Evolutionary conservation across 352 stramenopile genomes (phyloP).

Genomic region (Globisporangium uncinulatum): DNA sequence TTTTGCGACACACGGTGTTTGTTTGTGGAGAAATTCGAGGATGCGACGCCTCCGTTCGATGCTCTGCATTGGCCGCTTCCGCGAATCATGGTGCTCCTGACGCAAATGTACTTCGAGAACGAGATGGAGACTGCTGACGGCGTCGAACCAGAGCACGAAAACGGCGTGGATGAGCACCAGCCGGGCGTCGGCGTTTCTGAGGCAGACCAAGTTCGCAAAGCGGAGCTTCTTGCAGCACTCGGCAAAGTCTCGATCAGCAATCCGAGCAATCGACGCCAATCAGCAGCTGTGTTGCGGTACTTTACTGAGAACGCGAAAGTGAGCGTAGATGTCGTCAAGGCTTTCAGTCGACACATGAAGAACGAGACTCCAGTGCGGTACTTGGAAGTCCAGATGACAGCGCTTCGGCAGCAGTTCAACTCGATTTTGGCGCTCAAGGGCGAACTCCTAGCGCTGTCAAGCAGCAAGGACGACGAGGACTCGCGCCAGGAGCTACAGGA

Average conservation of each 20-base stretch:
- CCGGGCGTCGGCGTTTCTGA: slow-evolving; percentile 1
- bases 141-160: slow-evolving; percentile 38
- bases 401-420: slow-evolving; percentile 64
- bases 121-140: slow-evolving; percentile 37
- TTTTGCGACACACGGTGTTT: slow-evolving; percentile 79
- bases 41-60: slow-evolving; percentile 48
- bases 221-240: slow-evolving; percentile 65
- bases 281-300: slow-evolving; percentile 60
- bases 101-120: slow-evolving; percentile 81
- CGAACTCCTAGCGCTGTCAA: slow-evolving; percentile 24
- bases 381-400: slow-evolving; percentile 86
- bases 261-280: slow-evolving; percentile 76
- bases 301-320: slow-evolving; percentile 48
- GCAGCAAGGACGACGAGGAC: slow-evolving; percentile 27
- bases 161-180: slow-evolving; percentile 21
- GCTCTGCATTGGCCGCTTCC: slow-evolving; percentile 61
- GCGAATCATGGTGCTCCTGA: slow-evolving; percentile 60
- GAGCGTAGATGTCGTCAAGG: slow-evolving; percentile 66
- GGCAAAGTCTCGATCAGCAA: slow-evolving; percentile 73
- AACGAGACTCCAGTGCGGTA: slow-evolving; percentile 69
- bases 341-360: slow-evolving; percentile 79
- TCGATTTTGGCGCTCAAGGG: slow-evolving; percentile 61
- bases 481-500: slow-evolving; percentile 48
- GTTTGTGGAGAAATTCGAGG: slow-evolving; percentile 80
- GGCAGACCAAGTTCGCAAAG: slow-evolving; percentile 37